Base-by-base conservation (phyloP, 768 basidiomycete species). In the Kwoniella dejecticola region DNA sequence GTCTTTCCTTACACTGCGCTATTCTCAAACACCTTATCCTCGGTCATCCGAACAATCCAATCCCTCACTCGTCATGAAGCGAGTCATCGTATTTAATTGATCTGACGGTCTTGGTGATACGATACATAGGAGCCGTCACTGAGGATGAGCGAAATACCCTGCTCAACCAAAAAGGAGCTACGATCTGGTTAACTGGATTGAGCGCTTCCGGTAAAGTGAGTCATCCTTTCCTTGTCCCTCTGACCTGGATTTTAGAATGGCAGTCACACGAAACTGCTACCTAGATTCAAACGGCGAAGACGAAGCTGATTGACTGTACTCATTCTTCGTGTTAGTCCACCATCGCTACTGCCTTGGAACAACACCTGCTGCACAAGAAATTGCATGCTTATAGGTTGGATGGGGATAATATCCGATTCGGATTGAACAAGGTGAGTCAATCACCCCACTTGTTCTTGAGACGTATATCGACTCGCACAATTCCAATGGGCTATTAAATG, bases 151-250 rank as follows among this genome's bases (percentile, higher is more conserved):
- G 95, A 60, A 79, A 82, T 19, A 71, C 82, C 24, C 79, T 90
- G 13, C 82, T 93, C 17, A 81, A 83, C 19, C 95, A 98, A 77
- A 88, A 84, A 66, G 95, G 95, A 21, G 84, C 88, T 4, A 98
- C 95, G 0, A 85, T 98, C 76, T 99, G 96, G 96, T 80, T 99
- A 61, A 99, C 96, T 6, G 96, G 96, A 5, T 85, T 98, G 17
- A 93, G 91, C 72, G 94, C 89, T 6, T 92, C 90, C 75, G 94
- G 94, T 52, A 97, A 96, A 85, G 93, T 91, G 41, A 54, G 71
- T 57, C 15, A 36, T n/a, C n/a, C n/a, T n/a, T n/a, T n/a, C n/a
- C n/a, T n/a, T n/a, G n/a, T n/a, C n/a, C n/a, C n/a, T n/a, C n/a
- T n/a, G n/a, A n/a, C n/a, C n/a, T n/a, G n/a, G n/a, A n/a, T n/a